Percentiles rank a stretch among this genome's conserved stretches.
Evolutionary conservation across 768 basidiomycete genomes (phyloP).

Genomic region (Lanmaoa pseudosensibilis): DNA sequence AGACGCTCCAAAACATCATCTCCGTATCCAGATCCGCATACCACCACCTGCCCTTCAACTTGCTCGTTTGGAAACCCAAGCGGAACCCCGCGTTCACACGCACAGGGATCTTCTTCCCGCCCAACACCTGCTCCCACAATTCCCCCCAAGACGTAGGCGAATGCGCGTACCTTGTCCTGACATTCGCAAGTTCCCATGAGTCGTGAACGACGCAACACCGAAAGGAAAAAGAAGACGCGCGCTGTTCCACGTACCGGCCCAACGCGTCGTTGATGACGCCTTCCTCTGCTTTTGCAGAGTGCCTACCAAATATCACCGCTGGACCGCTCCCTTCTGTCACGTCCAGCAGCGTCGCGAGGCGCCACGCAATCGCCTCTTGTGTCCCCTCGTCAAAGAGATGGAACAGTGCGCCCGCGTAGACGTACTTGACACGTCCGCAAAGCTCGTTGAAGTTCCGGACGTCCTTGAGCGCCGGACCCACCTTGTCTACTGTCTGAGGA

Average conservation of each 20-base stretch:
- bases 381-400: not conserved
- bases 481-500: not conserved
- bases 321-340: not conserved
- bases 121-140: not conserved
- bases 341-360: not conserved
- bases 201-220: not conserved
- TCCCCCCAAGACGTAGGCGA: constrained; percentile 3
- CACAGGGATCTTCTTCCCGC: not conserved
- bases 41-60: not conserved
- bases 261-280: not conserved
- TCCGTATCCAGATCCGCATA: not conserved
- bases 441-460: not conserved
- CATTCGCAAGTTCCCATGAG: not conserved
- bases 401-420: not conserved
- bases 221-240: too few species aligned
- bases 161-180: constrained; percentile 5
- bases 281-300: not conserved
- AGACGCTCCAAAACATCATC: constrained; percentile 9
- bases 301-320: not conserved
- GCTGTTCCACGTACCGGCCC: not conserved
- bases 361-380: not conserved
- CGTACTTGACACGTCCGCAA: not conserved
- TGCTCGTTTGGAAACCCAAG: not conserved
- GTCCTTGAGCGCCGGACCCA: not conserved
- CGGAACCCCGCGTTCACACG: not conserved